phyloP scores from a whole-genome alignment of 768 basidiomycete species.

The Mrakia frigida region DNA sequence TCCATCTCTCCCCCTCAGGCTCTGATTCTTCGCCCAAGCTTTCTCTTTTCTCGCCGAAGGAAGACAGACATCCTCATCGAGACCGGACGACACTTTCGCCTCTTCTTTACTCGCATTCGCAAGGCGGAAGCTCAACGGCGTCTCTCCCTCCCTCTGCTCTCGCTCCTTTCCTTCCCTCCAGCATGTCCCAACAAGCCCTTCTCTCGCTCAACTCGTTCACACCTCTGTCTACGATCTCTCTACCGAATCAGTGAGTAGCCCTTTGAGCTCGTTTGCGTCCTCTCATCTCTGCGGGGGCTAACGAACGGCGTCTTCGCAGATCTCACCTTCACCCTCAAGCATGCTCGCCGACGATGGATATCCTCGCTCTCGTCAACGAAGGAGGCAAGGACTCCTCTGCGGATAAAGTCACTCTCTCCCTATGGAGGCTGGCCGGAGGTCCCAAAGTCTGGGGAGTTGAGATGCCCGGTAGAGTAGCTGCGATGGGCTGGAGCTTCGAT shows the following conservation, averaged over 20 bases:
- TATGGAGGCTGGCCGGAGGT: constrained; percentile 21
- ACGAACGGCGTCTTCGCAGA: background rate
- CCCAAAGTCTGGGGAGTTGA: constrained; percentile 22
- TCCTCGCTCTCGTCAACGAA: constrained; percentile 25
- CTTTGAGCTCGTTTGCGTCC: background rate
- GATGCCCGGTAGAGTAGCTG: constrained; percentile 8
- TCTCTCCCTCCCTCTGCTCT: background rate
- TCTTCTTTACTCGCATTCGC: no score
- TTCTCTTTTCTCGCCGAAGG: no score
- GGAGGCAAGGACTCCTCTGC: background rate
- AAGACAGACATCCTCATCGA: no score
- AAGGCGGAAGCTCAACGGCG: no score
- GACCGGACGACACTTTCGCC: no score
- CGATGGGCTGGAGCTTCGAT: constrained; percentile 28
- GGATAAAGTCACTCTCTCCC: background rate
- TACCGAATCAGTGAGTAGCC: background rate
- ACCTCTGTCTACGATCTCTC: background rate
- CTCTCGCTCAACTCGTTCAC: constrained; percentile 25
- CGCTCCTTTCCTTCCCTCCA: background rate
- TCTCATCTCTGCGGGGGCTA: background rate
- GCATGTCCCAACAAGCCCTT: constrained; percentile 1
- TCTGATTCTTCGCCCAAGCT: no score
- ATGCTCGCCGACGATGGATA: constrained; percentile 28
- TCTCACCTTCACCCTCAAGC: constrained; percentile 26
- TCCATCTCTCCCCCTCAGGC: no score